These are phyloP conservation scores for Botrytis paeoniae DNA, from an alignment of 2,329 filamentous ascomycete genomes.

Conservation along the genomic window DNA sequence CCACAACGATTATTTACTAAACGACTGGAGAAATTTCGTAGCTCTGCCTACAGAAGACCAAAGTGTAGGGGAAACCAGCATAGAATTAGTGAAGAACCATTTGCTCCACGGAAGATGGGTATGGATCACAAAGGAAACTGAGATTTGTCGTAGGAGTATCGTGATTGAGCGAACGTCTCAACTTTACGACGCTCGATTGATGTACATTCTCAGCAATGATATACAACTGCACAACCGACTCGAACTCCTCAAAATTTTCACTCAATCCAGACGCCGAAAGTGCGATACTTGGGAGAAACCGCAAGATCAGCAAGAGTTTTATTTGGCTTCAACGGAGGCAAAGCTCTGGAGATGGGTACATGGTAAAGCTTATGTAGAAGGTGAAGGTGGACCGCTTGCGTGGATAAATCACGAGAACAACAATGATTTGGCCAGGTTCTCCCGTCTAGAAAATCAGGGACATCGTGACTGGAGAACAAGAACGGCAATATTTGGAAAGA, in stretches of 20 bases:
- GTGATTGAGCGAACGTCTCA: neutral
- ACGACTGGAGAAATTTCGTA: neutral
- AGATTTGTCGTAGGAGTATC: constrained; percentile 2
- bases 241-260: neutral
- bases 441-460: neutral
- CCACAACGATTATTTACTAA: constrained; percentile 8
- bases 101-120: constrained; percentile 14
- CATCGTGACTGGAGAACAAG: no score
- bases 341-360: neutral
- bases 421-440: neutral
- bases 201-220: neutral
- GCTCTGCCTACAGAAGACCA: neutral
- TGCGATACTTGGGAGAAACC: neutral
- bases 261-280: neutral
- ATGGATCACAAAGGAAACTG: constrained; percentile 7
- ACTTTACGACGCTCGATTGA: constrained; percentile 4
- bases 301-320: neutral
- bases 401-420: constrained; percentile 1
- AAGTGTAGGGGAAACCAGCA: neutral
- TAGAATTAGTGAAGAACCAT: constrained; percentile 4
- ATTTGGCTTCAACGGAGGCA: neutral
- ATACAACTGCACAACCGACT: neutral
- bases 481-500: neutral
- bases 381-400: neutral
- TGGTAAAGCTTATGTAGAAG: neutral